Base-by-base conservation (phyloP, 495 filamentous ascomycete species). In the Emericellopsis terricola region DNA sequence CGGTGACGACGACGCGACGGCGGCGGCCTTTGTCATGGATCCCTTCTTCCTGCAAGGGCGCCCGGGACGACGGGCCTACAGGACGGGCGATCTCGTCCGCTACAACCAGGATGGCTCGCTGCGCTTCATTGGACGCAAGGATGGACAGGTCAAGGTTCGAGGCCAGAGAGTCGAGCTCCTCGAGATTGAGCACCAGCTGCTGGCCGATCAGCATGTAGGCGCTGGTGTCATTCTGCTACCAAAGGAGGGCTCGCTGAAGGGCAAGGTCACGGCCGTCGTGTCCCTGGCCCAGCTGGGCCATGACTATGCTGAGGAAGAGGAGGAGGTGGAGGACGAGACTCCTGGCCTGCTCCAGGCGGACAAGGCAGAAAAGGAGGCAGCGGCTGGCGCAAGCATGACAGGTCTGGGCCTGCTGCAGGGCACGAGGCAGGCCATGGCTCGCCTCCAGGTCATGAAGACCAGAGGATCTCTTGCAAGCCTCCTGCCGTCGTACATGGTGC, bases 1-100 rank as follows among this genome's bases (percentile, higher is more conserved):
- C 45, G 56, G 14, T 29, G 23, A 24, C 3, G 9, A 24, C 0
- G 28, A 23, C 0, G 32, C 46, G 19, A 32, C 43, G 2, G 32
- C 35, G 4, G 38, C 27, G 3, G 48, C 37, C 37, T 38, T 37
- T 10, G 15, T 15, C n/a, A n/a, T 1, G 14, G 15, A 4, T 33
- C 11, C 15, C 30, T 33, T 3, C 4, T 39, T 29, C 34, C 36
- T 44, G 71, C 37, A 44, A 71, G 3, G 69, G 60, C 11, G 57
- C 60, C 1, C 33, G 23, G 19, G 33, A 15, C 24, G 10, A 19
- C 33, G 16, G 19, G 17, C 11, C 9, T 34, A 34, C 19, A 19
- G 8, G 26, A 34, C 33, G 4, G 33, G 33, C 11, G 33, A 34
- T 13, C 24, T 34, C 11, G 33, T 34, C n/a, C 19, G 33, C 1